These are phyloP conservation scores for Colletotrichum tabaci DNA, from an alignment of 2,329 filamentous ascomycete genomes.

Conservation along the genomic window DNA sequence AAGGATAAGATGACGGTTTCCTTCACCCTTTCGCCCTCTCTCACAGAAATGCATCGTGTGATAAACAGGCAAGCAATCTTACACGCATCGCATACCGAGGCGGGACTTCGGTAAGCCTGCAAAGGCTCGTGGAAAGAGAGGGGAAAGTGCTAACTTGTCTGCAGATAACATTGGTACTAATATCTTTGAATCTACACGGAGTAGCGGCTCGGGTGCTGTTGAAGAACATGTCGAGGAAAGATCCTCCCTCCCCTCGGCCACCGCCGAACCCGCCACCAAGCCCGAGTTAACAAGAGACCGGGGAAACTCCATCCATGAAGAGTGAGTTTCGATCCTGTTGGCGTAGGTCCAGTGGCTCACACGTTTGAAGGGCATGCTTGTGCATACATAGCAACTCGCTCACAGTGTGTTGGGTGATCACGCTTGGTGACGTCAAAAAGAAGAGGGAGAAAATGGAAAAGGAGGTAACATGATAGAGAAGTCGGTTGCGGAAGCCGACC, in stretches of 20 bases:
- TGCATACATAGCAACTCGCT: neutral
- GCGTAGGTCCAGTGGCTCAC: neutral
- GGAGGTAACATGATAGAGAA: neutral
- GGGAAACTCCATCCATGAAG: neutral
- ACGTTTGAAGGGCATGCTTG: neutral
- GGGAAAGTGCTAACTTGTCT: neutral
- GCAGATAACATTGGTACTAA: neutral
- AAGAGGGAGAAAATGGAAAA: neutral
- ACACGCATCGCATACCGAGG: neutral
- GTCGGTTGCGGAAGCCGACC: neutral
- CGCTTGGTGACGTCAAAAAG: neutral
- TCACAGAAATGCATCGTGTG: too few species aligned
- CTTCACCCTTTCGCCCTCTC: too few species aligned
- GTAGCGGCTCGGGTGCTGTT: neutral
- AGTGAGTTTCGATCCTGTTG: neutral
- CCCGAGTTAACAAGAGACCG: constrained; percentile 43
- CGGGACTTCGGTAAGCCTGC: neutral
- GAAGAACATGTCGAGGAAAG: constrained; percentile 51
- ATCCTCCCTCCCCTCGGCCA: constrained; percentile 54
- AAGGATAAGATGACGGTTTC: neutral
- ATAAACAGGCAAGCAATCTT: neutral
- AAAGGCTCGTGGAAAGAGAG: neutral
- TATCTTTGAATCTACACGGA: neutral
- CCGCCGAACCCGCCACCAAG: constrained; percentile 57
- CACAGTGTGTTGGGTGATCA: too few species aligned